Base-by-base conservation (phyloP, 2,329 filamentous ascomycete genomes). In the Fonsecaea erecta region DNA sequence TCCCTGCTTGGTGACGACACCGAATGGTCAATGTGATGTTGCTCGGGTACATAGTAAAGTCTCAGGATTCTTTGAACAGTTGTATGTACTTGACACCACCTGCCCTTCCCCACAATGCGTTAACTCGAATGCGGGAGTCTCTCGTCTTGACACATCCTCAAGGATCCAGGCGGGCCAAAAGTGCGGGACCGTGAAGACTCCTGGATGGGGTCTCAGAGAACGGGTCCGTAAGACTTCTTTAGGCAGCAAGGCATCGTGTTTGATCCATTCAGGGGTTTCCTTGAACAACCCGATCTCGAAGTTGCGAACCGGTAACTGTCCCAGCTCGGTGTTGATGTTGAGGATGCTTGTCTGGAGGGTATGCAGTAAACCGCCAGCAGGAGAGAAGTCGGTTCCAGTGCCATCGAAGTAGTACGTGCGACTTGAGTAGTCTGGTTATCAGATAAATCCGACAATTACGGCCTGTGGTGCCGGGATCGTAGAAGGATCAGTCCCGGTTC, bases 321-420 rank as follows among this genome's bases (percentile, higher is more conserved):
- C 91, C 53, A 93, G 81, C 76, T 94, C 91, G 2, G 34, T 57
- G 14, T 14, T 30, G 21, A 57, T 57, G 35, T 93, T 89, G 40
- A 94, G 78, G 16, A 84, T 82, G 1, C 90, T 90, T 66, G 90
- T 85, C 74, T 93, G 91, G 0, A 89, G 83, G 14, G 93, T 89
- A 67, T 94, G 87, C 61, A 93, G 85, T 74, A 93, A 91, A 12
- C 91, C 91, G 74, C 93, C 91, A 0, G 92, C 88, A 2, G 89
- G 93, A 81, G 93, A 96, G 76, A 93, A 95, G 0, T 91, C 91
- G 26, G n/a, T n/a, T n/a, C n/a, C n/a, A n/a, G n/a, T n/a, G n/a
- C n/a, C n/a, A n/a, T n/a, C n/a, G n/a, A n/a, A n/a, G n/a, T 30
- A 30, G 28, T 30, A 8, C 28, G 51, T 48, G 43, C 2, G 14